Evolutionary conservation across 2,329 filamentous ascomycete genomes (phyloP), one percentile per base, ranked within the genome.

Genomic region (Hortaea werneckii): DNA sequence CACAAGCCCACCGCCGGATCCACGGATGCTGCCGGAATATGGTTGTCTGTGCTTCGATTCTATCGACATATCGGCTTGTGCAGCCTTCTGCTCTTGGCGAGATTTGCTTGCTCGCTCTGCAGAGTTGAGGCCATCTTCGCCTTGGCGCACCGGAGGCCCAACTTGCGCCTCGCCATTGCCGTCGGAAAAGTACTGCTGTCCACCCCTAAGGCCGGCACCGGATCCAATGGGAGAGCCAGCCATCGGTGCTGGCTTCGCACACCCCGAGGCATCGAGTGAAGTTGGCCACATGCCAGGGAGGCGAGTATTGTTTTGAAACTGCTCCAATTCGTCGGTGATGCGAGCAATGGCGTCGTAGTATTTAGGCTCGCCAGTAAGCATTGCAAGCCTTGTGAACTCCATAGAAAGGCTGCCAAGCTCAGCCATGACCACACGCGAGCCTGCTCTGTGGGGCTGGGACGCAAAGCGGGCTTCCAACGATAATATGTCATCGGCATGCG

Each of bases 281-380:
- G 85, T 76, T 0, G 89, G 87, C 71, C 90, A 95, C 57, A 95
- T 76, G 1, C 89, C 88, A 1, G 83, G 79, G 6, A 95, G 69
- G 3, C 74, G 73, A 1, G 84, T 89, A 4, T 71, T 64, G 55
- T 80, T 77, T 67, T 95, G 87, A 67, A 82, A 79, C 43, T 82
- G 77, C 50, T 88, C 78, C 27, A 95, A 74, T 6, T 82, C 82
- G 59, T 94, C 74, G 12, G 87, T 94, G 57, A 95, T 85, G 49
- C 88, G 82, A 41, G 87, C 85, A 50, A 95, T 75, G 11, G 87
- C 88, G 67, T 95, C 89, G 60, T 94, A 95, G 67, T 94, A 95
- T 62, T 82, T 88, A 54, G 82, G 67, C 49, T 90, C 73, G 47
- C 80, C 79, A 0, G 89, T 95, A 51, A 95, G 71, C 65, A 95